phyloP scores from a whole-genome alignment of 2,329 filamentous ascomycete genomes.

The Colletotrichum horii region DNA sequence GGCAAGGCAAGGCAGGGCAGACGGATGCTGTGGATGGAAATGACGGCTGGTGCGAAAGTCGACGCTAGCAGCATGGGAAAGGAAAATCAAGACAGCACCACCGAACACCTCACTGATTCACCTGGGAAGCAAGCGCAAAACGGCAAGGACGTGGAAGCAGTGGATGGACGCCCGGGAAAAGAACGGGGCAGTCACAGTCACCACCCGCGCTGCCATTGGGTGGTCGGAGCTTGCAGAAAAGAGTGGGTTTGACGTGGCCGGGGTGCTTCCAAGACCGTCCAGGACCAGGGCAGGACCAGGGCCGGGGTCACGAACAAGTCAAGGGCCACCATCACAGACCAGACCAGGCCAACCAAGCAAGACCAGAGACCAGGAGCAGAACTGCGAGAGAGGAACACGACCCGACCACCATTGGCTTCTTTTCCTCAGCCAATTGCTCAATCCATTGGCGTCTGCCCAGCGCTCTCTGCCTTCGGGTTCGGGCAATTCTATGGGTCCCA shows the following conservation, averaged over 20 bases:
- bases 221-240: conserved; percentile 18
- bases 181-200: not conserved
- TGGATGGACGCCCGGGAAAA: not conserved
- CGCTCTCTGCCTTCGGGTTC: not conserved
- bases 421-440: not conserved
- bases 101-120: not conserved
- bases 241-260: conserved; percentile 12
- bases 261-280: not conserved
- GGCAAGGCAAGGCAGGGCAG: not conserved
- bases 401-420: not conserved
- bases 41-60: not conserved
- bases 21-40: not conserved
- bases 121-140: not conserved
- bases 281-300: not conserved
- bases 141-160: not conserved
- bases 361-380: not conserved
- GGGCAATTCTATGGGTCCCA: not conserved
- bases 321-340: not conserved
- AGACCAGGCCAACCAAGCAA: too few species aligned
- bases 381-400: not conserved
- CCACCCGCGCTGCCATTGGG: not conserved
- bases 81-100: not conserved
- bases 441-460: not conserved
- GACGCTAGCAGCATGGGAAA: not conserved
- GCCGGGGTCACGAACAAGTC: not conserved